Evolutionary conservation across 306 rosid species (phyloP).

Genomic region (Fragaria ananassa): DNA sequence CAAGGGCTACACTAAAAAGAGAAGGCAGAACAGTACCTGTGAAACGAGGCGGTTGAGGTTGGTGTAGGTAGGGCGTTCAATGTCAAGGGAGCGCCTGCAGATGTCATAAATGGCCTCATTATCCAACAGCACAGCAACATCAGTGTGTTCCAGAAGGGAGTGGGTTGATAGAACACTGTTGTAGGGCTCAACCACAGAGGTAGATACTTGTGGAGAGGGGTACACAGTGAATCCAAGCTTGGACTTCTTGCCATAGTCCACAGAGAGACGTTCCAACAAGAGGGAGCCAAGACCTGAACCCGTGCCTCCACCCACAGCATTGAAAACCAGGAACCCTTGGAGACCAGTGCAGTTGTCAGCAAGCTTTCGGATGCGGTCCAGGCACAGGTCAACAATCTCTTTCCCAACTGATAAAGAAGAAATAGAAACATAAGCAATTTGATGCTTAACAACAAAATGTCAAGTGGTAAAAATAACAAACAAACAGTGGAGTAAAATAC

Average conservation of each 20-base stretch:
- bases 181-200: constrained; percentile 86
- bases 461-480: neutral
- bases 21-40: constrained; percentile 39
- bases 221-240: constrained; percentile 83
- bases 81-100: constrained; percentile 82
- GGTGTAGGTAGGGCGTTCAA: constrained; percentile 76
- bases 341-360: constrained; percentile 89
- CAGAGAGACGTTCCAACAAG: constrained; percentile 67
- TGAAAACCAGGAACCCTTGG: constrained; percentile 78
- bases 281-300: constrained; percentile 88
- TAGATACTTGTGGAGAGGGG: constrained; percentile 79
- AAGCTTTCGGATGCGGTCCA: constrained; percentile 73
- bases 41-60: constrained; percentile 79
- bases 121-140: constrained; percentile 75
- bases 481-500: neutral
- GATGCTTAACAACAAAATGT: neutral
- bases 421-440: neutral
- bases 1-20: neutral
- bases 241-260: constrained; percentile 79
- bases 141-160: constrained; percentile 77
- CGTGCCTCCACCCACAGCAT: constrained; percentile 85
- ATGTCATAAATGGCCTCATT: constrained; percentile 78
- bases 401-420: constrained; percentile 56
- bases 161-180: constrained; percentile 83
- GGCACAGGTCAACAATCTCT: constrained; percentile 78